Percentiles rank a stretch among this genome's conserved stretches.
phyloP scores from a whole-genome alignment of 805 yeast genomes.

The Candida sithepensis region DNA sequence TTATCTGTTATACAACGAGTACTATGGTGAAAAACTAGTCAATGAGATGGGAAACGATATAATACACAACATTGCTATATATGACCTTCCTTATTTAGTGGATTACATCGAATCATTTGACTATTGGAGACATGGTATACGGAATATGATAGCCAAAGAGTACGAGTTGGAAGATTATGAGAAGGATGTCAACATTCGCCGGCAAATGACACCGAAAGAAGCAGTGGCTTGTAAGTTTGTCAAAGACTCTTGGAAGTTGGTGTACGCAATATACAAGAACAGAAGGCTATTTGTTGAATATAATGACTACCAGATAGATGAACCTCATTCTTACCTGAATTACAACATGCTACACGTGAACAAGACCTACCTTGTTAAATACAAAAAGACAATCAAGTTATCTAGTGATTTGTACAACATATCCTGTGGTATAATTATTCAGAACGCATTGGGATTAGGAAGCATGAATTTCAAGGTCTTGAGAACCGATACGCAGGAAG shows the following conservation, averaged over 20 bases:
- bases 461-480: constrained; percentile 51
- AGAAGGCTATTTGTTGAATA: constrained; percentile 50
- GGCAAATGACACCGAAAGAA: constrained; percentile 16
- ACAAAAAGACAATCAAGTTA: constrained; percentile 41
- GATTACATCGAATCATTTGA: constrained; percentile 33
- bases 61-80: constrained; percentile 18
- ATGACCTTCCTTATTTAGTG: constrained; percentile 24
- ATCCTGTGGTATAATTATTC: constrained; percentile 49
- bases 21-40: constrained; percentile 36
- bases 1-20: constrained; percentile 47
- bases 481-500: constrained; percentile 28
- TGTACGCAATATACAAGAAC: constrained; percentile 48
- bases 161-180: constrained; percentile 22
- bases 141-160: constrained; percentile 24
- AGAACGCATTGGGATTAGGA: constrained; percentile 53
- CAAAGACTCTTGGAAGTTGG: constrained; percentile 53
- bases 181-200: constrained; percentile 11
- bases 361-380: constrained; percentile 46
- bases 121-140: constrained; percentile 30
- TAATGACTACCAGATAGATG: constrained; percentile 38
- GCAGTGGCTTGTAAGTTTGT: constrained; percentile 31
- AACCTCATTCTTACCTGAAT: constrained; percentile 39
- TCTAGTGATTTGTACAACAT: constrained; percentile 49
- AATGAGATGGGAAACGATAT: constrained; percentile 29
- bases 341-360: constrained; percentile 41